Conservation (phyloP, 768 basidiomycete species). For the Phaffia tasmanica region DNA sequence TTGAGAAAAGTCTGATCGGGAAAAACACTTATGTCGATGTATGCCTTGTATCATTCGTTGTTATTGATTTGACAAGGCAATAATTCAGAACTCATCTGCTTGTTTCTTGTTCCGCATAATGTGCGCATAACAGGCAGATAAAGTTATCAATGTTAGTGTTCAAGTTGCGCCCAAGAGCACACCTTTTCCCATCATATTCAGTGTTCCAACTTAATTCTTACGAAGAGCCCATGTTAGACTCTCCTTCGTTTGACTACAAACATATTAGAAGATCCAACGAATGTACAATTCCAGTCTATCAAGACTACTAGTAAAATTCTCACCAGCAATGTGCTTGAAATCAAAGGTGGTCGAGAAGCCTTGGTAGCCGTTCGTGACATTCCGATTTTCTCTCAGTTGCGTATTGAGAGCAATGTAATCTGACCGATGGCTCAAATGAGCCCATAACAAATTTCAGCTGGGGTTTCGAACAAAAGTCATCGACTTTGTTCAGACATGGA, state of each 20-base stretch:
- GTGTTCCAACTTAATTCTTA: not conserved
- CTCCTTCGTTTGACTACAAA: not conserved
- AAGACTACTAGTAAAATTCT: slow-evolving; percentile 14
- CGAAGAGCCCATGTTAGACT: not conserved
- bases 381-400: not conserved
- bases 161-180: no score
- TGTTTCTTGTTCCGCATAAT: no score
- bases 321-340: slow-evolving; percentile 13
- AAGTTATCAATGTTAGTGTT: slow-evolving; percentile 5
- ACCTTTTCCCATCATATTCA: not conserved
- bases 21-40: no score
- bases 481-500: slow-evolving; percentile 7
- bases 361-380: slow-evolving; percentile 7
- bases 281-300: slow-evolving; percentile 1
- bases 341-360: slow-evolving; percentile 10
- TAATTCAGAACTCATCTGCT: no score
- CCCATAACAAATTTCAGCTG: not conserved
- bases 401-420: not conserved
- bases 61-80: no score
- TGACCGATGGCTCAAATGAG: not conserved
- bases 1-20: no score
- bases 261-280: slow-evolving; percentile 9
- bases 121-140: slow-evolving; percentile 1
- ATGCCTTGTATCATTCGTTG: no score
- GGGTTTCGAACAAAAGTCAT: slow-evolving; percentile 4